Evolutionary conservation across 768 basidiomycete genomes (phyloP).

Genomic region (Phanerochaete sordida): DNA sequence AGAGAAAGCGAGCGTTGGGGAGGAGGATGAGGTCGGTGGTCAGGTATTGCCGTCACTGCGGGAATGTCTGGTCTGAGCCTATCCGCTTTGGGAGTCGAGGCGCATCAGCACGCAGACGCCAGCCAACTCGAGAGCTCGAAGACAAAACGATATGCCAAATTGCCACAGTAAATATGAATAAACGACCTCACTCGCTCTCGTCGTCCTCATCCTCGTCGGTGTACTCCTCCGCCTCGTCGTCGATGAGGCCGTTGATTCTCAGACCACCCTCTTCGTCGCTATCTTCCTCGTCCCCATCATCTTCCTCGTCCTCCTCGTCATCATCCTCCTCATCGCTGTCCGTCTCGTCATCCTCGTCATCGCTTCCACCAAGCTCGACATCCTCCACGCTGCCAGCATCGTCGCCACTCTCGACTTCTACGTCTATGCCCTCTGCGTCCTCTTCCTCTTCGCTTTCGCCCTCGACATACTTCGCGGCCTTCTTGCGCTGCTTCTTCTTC

Average conservation of each 20-base stretch:
- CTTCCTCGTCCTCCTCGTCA: slow-evolving; percentile 43
- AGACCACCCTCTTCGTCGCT: slow-evolving; percentile 23
- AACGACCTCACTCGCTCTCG: slow-evolving; percentile 21
- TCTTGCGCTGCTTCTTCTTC: slow-evolving; percentile 29
- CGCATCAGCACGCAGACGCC: not conserved
- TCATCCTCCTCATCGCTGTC: slow-evolving; percentile 44
- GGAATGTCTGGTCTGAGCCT: not conserved
- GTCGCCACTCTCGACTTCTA: slow-evolving; percentile 58
- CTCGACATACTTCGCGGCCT: slow-evolving; percentile 61
- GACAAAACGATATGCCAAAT: not conserved
- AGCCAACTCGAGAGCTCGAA: not conserved
- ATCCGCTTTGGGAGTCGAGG: not conserved
- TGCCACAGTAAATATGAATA: not conserved
- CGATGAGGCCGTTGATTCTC: slow-evolving; percentile 32
- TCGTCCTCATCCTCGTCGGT: slow-evolving; percentile 48
- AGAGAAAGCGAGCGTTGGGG: not conserved
- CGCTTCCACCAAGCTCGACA: slow-evolving; percentile 67
- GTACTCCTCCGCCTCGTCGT: slow-evolving; percentile 62
- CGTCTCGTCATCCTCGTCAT: slow-evolving; percentile 48
- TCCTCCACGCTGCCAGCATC: slow-evolving; percentile 79
- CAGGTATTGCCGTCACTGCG: not conserved
- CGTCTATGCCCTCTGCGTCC: slow-evolving; percentile 49
- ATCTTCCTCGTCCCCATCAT: slow-evolving; percentile 54
- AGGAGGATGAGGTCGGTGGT: not conserved
- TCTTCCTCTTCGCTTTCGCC: slow-evolving; percentile 73